phyloP scores from a whole-genome alignment of 148 eudicot genomes.

The Drosera capensis region DNA sequence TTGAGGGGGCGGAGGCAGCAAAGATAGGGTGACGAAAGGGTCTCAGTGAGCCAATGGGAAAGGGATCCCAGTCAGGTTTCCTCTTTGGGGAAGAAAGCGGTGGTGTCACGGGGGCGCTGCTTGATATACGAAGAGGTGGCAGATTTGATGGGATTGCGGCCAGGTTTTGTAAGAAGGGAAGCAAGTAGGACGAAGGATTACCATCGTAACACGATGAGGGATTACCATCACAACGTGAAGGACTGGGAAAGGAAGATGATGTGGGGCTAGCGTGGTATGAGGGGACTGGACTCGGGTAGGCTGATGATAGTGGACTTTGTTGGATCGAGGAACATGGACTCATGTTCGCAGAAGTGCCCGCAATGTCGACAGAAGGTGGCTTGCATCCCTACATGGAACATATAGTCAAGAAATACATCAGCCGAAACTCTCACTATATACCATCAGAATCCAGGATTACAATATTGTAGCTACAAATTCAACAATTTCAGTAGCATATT shows the following conservation, averaged over 20 bases:
- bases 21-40: slow-evolving; percentile 23
- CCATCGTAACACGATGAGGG: too few species aligned
- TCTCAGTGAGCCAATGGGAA: slow-evolving; percentile 27
- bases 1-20: slow-evolving; percentile 75
- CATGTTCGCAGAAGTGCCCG: slow-evolving; percentile 35
- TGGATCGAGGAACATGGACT: slow-evolving; percentile 67
- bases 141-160: slow-evolving; percentile 58
- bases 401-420: too few species aligned
- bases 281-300: slow-evolving; percentile 74
- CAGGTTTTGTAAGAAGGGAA: slow-evolving; percentile 67
- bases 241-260: slow-evolving; percentile 84
- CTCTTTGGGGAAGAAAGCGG: slow-evolving; percentile 90
- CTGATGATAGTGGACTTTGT: slow-evolving; percentile 76
- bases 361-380: slow-evolving; percentile 48
- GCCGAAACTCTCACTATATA: too few species aligned
- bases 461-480: too few species aligned
- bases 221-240: too few species aligned
- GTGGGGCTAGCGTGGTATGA: slow-evolving; percentile 90
- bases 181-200: slow-evolving; percentile 54
- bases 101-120: slow-evolving; percentile 92
- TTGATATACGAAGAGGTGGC: slow-evolving; percentile 69
- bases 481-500: too few species aligned
- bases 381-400: slow-evolving; percentile 94
- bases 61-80: slow-evolving; percentile 40
- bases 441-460: too few species aligned